phyloP scores from a whole-genome alignment of 2,329 filamentous ascomycete species.

The Penicillium brasilianum region DNA sequence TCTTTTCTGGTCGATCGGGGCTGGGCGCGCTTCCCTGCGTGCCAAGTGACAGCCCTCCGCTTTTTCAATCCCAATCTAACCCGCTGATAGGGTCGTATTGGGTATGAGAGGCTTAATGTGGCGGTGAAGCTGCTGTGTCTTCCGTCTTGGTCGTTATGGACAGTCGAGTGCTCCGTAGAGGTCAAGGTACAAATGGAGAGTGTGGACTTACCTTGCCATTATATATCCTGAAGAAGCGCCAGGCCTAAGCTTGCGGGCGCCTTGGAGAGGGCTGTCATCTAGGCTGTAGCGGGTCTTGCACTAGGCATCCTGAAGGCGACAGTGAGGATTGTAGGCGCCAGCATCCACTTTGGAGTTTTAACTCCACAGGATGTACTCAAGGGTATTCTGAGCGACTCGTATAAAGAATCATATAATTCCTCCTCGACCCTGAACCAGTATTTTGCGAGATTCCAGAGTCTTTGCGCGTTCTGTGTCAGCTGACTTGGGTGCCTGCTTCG shows the following conservation, averaged over 20 bases:
- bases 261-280: background rate
- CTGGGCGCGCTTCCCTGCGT: background rate
- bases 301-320: slow-evolving; percentile 8
- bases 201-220: background rate
- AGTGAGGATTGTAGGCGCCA: slow-evolving; percentile 5
- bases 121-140: background rate
- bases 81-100: background rate
- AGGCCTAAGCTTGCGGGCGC: background rate
- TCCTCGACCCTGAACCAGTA: too few species aligned
- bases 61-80: background rate
- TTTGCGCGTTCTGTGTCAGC: background rate
- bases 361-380: background rate
- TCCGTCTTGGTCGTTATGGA: background rate
- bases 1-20: background rate
- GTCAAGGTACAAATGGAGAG: background rate
- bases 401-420: too few species aligned
- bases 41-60: slow-evolving; percentile 5
- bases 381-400: background rate
- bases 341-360: background rate
- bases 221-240: background rate
- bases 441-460: background rate
- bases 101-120: background rate
- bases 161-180: background rate
- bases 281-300: slow-evolving; percentile 1
- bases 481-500: background rate